Base-by-base conservation (phyloP, 345 rosid species). In the Psidium guajava region DNA sequence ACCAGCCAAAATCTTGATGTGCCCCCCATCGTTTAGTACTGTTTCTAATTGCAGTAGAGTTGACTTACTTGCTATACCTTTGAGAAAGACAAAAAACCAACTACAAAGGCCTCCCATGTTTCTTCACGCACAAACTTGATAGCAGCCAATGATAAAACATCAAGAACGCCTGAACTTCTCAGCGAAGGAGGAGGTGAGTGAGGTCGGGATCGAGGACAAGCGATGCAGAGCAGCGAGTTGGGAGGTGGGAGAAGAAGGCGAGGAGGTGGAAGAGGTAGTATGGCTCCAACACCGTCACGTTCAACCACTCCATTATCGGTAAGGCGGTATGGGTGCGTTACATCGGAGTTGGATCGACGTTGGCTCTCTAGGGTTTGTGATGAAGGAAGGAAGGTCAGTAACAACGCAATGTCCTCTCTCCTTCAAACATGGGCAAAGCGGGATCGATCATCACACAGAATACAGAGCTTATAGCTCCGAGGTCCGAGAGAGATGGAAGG, bases 1-100 rank as follows among this genome's bases (percentile, higher is more conserved):
- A 95, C 98, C 99, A 96, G 91, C 98, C 99, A 96, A 84, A 90
- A 94, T 69, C 92, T 94, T 75, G 98, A 93, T 77, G 94, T 92
- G 88, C 86, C 90, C 88, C 98, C 98, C n/a, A 82, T 95, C 97
- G 4, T 93, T 93, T 40, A 96, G 87, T 90, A 93, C 87, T 64
- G 94, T 91, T 90, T 96, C 98, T 90, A 95, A 89, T 89, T 96
- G 99, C 86, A 94, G 88, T 6, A 98, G 99, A 57, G 99, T 96
- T 81, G 94, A 85, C 92, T 91, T 96, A 88, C 74, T 90, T 18
- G 94, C 86, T 47, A 88, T 83, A 92, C 98, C 96, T 95, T 96
- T 24, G 95, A 97, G 36, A 88, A 95, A 87, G 94, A 90, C 56
- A 96, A 69, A 54, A 90, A 84, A 88, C 94, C 94, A 24, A 92